phyloP scores from a whole-genome alignment of 106 monocot species.

The Dactylorhiza incarnata region DNA sequence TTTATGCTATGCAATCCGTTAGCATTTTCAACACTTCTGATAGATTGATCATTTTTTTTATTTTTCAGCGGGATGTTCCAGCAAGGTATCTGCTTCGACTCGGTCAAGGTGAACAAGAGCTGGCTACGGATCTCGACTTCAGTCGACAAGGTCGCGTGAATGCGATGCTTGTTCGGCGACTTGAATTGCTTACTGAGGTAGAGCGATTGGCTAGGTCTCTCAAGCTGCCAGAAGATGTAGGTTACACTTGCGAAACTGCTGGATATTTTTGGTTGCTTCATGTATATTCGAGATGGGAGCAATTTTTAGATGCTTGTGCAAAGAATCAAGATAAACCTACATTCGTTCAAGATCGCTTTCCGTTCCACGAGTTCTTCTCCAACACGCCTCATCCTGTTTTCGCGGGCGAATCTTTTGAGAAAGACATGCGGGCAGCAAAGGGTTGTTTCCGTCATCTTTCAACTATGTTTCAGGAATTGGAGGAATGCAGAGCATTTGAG shows the following conservation, averaged over 20 bases:
- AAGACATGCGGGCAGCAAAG: constrained; percentile 83
- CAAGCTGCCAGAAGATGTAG: constrained; percentile 82
- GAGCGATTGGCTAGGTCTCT: constrained; percentile 87
- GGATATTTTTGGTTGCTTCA: constrained; percentile 95
- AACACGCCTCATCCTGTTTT: constrained; percentile 65
- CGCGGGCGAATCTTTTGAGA: constrained; percentile 79
- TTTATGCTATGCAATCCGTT: not conserved
- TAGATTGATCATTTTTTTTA: not conserved
- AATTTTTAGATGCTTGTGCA: constrained; percentile 74
- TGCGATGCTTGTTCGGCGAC: constrained; percentile 88
- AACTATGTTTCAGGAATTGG: constrained; percentile 93
- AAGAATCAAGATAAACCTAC: constrained; percentile 65
- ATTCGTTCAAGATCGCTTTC: constrained; percentile 83
- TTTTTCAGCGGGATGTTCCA: constrained; percentile 86
- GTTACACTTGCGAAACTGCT: constrained; percentile 99
- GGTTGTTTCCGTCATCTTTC: constrained; percentile 96
- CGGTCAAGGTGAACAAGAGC: constrained; percentile 98
- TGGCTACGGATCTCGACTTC: constrained; percentile 98
- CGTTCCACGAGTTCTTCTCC: constrained; percentile 73
- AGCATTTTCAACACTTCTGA: not conserved
- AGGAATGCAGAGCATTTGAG: constrained; percentile 97
- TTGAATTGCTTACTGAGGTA: constrained; percentile 85
- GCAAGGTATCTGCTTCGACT: constrained; percentile 95
- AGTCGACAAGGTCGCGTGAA: constrained; percentile 98
- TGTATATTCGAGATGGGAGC: constrained; percentile 98